A percentile compares a stretch with the other conserved stretches of the same genome.
Conservation (phyloP, 1,139 yeast species). For the Chernovozyma aurita region DNA sequence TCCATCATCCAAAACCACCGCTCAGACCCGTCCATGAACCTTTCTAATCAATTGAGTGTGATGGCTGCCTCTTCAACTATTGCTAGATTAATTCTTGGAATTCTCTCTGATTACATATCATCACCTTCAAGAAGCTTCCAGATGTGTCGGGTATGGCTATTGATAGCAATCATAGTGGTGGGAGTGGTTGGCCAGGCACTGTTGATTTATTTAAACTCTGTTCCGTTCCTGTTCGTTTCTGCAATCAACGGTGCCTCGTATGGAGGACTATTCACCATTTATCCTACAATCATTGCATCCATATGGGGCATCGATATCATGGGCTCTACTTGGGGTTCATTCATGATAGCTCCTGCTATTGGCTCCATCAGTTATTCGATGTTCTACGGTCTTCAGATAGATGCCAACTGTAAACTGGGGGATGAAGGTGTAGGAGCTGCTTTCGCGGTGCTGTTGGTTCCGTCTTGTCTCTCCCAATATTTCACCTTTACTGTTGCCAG, state of each 20-base stretch:
- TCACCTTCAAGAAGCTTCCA: slow-evolving; percentile 22
- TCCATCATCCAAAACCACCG: slow-evolving; percentile 40
- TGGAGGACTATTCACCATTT: slow-evolving; percentile 81
- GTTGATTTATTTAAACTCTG: slow-evolving; percentile 2
- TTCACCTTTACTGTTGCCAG: slow-evolving; percentile 31
- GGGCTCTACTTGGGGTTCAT: slow-evolving; percentile 92
- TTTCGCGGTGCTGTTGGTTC: too few relatives aligned
- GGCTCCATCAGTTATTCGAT: slow-evolving; percentile 74
- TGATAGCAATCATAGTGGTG: slow-evolving; percentile 34
- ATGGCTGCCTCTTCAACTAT: slow-evolving; percentile 39
- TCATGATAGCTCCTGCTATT: slow-evolving; percentile 86
- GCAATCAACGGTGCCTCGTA: slow-evolving; percentile 65
- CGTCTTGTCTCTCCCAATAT: slow-evolving; percentile 27
- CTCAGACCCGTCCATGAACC: slow-evolving; percentile 32
- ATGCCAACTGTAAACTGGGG: slow-evolving; percentile 25
- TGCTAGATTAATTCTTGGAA: slow-evolving; percentile 60
- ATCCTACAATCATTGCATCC: slow-evolving; percentile 76
- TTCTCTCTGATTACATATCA: slow-evolving; percentile 53
- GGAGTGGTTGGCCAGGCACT: slow-evolving; percentile 42
- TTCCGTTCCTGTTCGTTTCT: slow-evolving; percentile 37
- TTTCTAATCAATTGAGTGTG: slow-evolving; percentile 43
- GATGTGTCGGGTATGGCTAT: slow-evolving; percentile 39
- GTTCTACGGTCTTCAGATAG: slow-evolving; percentile 65
- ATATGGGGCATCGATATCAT: slow-evolving; percentile 89
- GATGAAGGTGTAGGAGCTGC: neutral